These are phyloP conservation scores for Alternaria sp. DNA, from an alignment of 2,329 filamentous ascomycete species.

Conservation along the genomic window DNA sequence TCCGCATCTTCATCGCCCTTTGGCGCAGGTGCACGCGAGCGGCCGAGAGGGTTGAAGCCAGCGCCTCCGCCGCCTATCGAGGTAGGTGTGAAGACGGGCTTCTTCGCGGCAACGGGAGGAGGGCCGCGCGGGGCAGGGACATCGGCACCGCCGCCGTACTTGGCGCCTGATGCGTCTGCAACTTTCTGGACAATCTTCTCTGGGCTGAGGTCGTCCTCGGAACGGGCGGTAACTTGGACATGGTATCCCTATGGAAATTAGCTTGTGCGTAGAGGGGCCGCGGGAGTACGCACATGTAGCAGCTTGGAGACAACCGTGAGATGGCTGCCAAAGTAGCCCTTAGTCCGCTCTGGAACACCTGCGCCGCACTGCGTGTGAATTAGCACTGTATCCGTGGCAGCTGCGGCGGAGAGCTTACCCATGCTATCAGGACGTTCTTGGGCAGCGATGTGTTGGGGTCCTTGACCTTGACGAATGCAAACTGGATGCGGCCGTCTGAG, in stretches of 20 bases:
- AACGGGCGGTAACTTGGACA: constrained; percentile 94
- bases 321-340: constrained; percentile 98
- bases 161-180: constrained; percentile 89
- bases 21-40: constrained; percentile 63
- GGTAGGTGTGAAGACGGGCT: constrained; percentile 90
- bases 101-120: constrained; percentile 77
- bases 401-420: constrained; percentile 58
- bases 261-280: constrained; percentile 26
- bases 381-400: constrained; percentile 12
- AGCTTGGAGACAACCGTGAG: constrained; percentile 87
- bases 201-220: constrained; percentile 84
- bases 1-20: constrained; percentile 74
- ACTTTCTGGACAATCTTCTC: constrained; percentile 93
- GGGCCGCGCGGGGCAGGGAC: constrained; percentile 63
- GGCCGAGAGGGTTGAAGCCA: constrained; percentile 72
- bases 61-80: constrained; percentile 60
- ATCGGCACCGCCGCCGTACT: constrained; percentile 77
- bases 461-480: constrained; percentile 95
- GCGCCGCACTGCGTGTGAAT: constrained; percentile 73
- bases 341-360: constrained; percentile 96
- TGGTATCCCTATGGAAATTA: constrained; percentile 74
- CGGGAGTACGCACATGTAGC: constrained; percentile 69
- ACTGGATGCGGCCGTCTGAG: constrained; percentile 94
- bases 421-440: constrained; percentile 92
- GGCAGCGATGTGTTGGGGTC: constrained; percentile 89